These are phyloP conservation scores for Herpetospermum pedunculosum DNA, from an alignment of 306 rosid genomes.

Conservation along the genomic window DNA sequence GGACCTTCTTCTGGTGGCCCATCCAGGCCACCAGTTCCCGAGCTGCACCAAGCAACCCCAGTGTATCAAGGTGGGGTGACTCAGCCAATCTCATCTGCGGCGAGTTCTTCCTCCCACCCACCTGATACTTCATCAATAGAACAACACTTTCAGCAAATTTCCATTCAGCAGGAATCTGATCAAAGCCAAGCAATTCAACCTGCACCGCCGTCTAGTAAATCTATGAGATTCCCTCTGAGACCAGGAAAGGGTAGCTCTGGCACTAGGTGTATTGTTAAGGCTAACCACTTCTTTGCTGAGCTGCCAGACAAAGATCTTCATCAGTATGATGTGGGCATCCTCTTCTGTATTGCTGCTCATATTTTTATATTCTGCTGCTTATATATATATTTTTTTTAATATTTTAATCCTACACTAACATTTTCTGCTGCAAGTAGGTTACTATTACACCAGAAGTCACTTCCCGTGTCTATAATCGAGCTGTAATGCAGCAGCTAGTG, in stretches of 20 bases:
- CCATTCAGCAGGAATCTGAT: conserved; percentile 27
- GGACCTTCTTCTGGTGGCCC: conserved; percentile 60
- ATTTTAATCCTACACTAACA: not conserved
- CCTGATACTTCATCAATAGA: conserved; percentile 28
- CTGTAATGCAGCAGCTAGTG: conserved; percentile 78
- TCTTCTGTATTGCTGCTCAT: not conserved
- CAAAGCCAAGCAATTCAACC: conserved; percentile 35
- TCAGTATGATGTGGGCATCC: conserved; percentile 79
- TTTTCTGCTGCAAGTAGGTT: conserved; percentile 33
- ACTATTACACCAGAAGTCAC: conserved; percentile 84
- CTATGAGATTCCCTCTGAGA: conserved; percentile 81
- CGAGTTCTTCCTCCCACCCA: conserved; percentile 48
- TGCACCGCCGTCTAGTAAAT: conserved; percentile 54
- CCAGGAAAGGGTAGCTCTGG: conserved; percentile 86
- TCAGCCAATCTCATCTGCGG: conserved; percentile 39
- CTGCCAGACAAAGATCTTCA: conserved; percentile 82
- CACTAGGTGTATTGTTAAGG: conserved; percentile 55
- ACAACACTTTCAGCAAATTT: conserved; percentile 24
- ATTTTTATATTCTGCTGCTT: not conserved
- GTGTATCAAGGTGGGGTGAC: conserved; percentile 47
- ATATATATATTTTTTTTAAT: not conserved
- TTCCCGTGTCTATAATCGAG: conserved; percentile 78
- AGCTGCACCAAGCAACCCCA: conserved; percentile 98
- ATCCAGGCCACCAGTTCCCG: conserved; percentile 63
- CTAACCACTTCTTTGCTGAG: conserved; percentile 91